phyloP scores from a whole-genome alignment of 1,139 yeast genomes.

The Hyphopichia wangnamkhiaoensis region DNA sequence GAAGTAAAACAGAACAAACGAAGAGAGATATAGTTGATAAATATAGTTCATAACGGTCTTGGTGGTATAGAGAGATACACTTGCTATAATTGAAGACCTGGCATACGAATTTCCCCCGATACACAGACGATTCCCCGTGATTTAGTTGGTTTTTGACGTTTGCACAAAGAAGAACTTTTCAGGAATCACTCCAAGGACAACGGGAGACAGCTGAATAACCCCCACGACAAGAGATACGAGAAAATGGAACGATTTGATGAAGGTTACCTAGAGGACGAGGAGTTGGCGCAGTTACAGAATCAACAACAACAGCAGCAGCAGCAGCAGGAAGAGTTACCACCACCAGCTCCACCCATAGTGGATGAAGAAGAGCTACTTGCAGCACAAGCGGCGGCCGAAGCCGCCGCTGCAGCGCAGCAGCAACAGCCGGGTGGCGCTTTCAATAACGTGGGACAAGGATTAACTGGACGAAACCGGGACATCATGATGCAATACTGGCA shows the following conservation, averaged over 20 bases:
- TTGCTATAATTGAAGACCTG: no score
- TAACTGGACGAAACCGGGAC: constrained; percentile 78
- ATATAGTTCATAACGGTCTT: no score
- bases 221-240: not conserved
- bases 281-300: constrained; percentile 8
- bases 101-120: no score
- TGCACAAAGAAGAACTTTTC: not conserved
- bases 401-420: constrained; percentile 48
- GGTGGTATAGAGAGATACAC: no score
- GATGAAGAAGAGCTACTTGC: constrained; percentile 39
- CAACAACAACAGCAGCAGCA: constrained; percentile 8
- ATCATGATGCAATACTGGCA: constrained; percentile 98
- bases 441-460: constrained; percentile 91
- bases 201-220: no score
- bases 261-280: constrained; percentile 13
- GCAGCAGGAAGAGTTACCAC: constrained; percentile 2
- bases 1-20: no score
- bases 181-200: no score
- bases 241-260: constrained; percentile 14
- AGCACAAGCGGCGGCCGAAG: constrained; percentile 54
- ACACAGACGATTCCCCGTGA: no score
- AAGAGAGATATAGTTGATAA: no score
- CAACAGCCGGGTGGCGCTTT: constrained; percentile 69
- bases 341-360: constrained; percentile 21
- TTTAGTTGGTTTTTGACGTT: no score